Evolutionary conservation across 2,329 filamentous ascomycete species (phyloP).

Genomic region (Aspergillus glaucus): DNA sequence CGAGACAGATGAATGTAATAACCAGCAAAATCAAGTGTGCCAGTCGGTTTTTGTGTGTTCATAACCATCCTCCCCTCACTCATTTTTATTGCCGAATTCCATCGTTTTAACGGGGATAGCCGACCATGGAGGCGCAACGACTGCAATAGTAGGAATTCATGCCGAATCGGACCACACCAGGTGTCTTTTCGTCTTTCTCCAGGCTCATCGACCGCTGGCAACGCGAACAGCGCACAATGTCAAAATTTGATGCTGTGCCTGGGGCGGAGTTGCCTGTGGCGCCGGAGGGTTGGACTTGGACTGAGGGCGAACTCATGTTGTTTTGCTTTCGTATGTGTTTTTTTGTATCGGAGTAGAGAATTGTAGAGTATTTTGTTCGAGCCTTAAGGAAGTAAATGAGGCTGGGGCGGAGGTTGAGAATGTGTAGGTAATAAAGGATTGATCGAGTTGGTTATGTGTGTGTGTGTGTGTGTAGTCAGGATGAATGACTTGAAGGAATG

Average conservation of each 20-base stretch:
- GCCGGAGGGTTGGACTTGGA: conserved; percentile 26
- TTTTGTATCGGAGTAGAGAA: background rate
- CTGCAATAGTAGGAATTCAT: conserved; percentile 47
- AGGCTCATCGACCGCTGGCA: conserved; percentile 43
- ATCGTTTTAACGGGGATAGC: conserved; percentile 19
- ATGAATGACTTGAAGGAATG: too few species aligned
- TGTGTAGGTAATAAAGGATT: too few species aligned
- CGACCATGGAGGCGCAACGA: conserved; percentile 41
- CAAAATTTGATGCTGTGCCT: conserved; percentile 22
- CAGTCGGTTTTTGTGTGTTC: too few species aligned
- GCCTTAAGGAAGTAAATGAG: background rate
- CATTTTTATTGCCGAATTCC: background rate
- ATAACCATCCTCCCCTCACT: background rate
- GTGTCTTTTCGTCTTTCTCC: conserved; percentile 26
- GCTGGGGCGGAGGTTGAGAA: too few species aligned
- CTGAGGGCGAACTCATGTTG: conserved; percentile 33
- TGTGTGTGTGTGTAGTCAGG: background rate
- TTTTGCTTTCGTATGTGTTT: background rate
- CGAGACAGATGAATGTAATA: background rate
- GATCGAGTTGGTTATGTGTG: background rate
- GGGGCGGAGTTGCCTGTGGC: conserved; percentile 20
- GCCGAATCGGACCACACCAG: conserved; percentile 39
- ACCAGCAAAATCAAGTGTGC: background rate
- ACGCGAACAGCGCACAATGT: conserved; percentile 43
- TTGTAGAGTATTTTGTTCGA: too few species aligned